Conservation (phyloP, 2,329 filamentous ascomycete species). For the Penicillium sp. region DNA sequence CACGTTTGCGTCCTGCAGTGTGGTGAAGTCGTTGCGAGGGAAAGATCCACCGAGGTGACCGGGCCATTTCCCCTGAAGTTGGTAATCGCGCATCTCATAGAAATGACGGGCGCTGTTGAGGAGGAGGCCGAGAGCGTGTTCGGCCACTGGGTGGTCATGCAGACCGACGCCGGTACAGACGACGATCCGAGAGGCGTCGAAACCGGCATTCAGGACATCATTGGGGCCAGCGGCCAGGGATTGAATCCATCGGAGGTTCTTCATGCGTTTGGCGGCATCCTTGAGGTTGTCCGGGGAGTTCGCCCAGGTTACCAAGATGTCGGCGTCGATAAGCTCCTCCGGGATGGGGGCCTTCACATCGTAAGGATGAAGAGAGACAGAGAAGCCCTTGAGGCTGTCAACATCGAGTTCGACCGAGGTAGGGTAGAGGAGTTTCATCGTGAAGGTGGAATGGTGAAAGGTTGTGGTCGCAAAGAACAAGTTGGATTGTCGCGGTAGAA, state of each 20-base stretch:
- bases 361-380: conserved; percentile 55
- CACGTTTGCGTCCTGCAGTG: conserved; percentile 55
- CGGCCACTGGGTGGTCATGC: conserved; percentile 61
- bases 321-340: conserved; percentile 55
- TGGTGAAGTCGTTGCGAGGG: conserved; percentile 54
- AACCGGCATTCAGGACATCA: conserved; percentile 59
- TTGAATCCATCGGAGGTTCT: conserved; percentile 60
- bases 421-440: conserved; percentile 60
- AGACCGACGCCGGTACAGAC: conserved; percentile 60
- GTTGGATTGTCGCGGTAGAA: background rate
- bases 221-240: conserved; percentile 62
- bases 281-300: conserved; percentile 56
- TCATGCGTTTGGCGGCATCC: conserved; percentile 53
- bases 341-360: conserved; percentile 55
- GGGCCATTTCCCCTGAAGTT: conserved; percentile 55
- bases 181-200: conserved; percentile 48
- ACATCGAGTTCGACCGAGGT: conserved; percentile 57
- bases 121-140: conserved; percentile 55
- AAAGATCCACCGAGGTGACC: conserved; percentile 57
- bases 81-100: conserved; percentile 55
- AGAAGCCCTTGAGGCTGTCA: conserved; percentile 54
- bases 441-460: conserved; percentile 27
- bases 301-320: conserved; percentile 58
- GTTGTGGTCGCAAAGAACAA: background rate
- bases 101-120: conserved; percentile 48